Conservation (phyloP, 352 stramenopile genomes). For the Globisporangium sylvaticum region DNA sequence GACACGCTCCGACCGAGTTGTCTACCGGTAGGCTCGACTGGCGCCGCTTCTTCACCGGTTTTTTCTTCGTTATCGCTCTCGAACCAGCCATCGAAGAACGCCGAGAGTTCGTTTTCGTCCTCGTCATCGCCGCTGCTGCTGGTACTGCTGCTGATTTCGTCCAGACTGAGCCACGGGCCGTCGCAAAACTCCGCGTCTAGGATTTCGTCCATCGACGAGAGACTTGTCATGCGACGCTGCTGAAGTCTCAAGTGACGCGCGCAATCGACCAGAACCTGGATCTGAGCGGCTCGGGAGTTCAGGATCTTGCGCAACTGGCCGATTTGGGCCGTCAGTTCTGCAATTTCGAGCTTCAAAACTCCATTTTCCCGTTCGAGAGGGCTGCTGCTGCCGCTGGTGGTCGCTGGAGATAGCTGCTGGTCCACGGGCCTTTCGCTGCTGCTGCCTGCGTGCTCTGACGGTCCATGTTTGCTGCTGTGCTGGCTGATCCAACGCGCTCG, state of each 20-base stretch:
- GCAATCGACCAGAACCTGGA: constrained; percentile 4
- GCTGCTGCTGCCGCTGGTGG: neutral
- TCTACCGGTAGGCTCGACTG: neutral
- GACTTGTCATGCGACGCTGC: constrained; percentile 5
- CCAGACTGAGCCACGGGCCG: neutral
- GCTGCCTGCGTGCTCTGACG: neutral
- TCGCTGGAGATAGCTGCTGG: neutral
- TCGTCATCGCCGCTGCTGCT: neutral
- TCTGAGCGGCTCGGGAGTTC: constrained; percentile 3
- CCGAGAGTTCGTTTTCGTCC: constrained; percentile 2
- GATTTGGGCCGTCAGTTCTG: neutral
- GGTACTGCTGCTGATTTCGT: neutral
- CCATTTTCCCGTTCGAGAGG: neutral
- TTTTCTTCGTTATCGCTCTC: constrained; percentile 3
- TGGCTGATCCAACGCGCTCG: constrained; percentile 8
- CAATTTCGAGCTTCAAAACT: constrained; percentile 6
- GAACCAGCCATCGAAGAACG: neutral
- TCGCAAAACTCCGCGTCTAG: neutral
- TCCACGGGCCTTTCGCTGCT: neutral
- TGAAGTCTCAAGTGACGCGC: constrained; percentile 5
- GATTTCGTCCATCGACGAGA: constrained; percentile 2
- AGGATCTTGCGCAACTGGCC: neutral
- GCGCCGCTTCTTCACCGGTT: neutral
- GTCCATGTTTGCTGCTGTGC: neutral
- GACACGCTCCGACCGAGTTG: neutral